A percentile compares a stretch with the other conserved stretches of the same genome.
phyloP scores from a whole-genome alignment of 768 basidiomycete species.

The Artomyces pyxidatus region DNA sequence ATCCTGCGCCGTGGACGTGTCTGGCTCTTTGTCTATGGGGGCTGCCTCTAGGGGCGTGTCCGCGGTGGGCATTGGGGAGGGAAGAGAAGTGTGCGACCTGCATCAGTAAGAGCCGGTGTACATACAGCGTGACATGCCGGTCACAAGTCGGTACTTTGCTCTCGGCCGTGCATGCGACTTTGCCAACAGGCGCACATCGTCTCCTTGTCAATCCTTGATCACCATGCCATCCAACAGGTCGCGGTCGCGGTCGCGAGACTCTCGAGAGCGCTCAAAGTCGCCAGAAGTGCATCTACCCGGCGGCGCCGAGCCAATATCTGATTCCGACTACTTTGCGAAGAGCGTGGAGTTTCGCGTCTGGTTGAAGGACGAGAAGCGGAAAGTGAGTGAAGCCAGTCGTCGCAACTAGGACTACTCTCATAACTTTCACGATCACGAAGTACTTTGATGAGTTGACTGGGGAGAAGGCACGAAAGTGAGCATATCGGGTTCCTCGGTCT shows the following conservation, averaged over 20 bases:
- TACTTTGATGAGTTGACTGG: conserved; percentile 84
- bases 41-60: no score
- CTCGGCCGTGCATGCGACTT: no score
- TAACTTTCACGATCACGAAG: conserved; percentile 28
- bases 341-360: conserved; percentile 81
- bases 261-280: conserved; percentile 3
- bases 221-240: no score
- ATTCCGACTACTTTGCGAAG: conserved; percentile 86
- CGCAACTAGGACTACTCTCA: conserved; percentile 12
- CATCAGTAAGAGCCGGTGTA: no score
- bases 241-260: conserved; percentile 8
- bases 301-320: conserved; percentile 55
- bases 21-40: no score
- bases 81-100: no score
- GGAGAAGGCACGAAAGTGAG: conserved; percentile 71
- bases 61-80: no score
- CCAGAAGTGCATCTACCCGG: conserved; percentile 36
- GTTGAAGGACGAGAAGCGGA: conserved; percentile 67
- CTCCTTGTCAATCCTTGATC: no score
- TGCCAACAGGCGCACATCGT: no score
- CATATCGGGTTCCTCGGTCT: conserved; percentile 8
- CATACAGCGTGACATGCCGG: no score
- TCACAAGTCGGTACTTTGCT: no score
- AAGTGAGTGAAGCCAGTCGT: conserved; percentile 29
- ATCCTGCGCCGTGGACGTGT: no score